Conservation (phyloP, 2,329 filamentous ascomycete species). For the Daldinia eschscholtzii region DNA sequence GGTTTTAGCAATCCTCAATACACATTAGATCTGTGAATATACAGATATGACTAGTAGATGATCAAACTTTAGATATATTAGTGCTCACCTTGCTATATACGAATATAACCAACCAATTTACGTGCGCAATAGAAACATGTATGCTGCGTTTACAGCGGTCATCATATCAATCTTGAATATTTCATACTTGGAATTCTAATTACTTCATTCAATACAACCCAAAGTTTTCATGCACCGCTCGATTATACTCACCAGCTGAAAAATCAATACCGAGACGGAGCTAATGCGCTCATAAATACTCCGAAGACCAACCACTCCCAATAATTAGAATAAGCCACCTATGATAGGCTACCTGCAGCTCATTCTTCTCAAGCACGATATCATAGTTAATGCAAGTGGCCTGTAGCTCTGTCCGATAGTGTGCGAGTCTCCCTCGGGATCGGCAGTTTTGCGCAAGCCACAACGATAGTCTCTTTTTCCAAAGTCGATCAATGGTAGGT, state of each 20-base stretch:
- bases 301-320: background rate
- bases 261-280: background rate
- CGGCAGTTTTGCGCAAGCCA: conserved; percentile 35
- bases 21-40: background rate
- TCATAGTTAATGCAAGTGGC: conserved; percentile 14
- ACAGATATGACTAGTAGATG: background rate
- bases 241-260: conserved; percentile 1
- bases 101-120: background rate
- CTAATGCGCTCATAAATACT: background rate
- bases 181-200: background rate
- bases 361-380: background rate
- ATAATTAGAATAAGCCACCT: conserved; percentile 14
- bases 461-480: conserved; percentile 24
- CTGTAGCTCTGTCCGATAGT: conserved; percentile 32
- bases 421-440: conserved; percentile 31
- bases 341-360: background rate
- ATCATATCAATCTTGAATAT: background rate
- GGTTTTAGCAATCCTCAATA: background rate
- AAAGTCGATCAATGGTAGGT: conserved; percentile 20
- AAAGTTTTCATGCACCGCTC: background rate
- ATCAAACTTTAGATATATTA: background rate
- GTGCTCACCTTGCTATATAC: no score
- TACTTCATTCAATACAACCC: background rate
- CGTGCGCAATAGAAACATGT: background rate
- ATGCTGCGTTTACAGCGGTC: background rate